Evolutionary conservation across 148 eudicot genomes (phyloP).

Genomic region (Diospyros kaki): DNA sequence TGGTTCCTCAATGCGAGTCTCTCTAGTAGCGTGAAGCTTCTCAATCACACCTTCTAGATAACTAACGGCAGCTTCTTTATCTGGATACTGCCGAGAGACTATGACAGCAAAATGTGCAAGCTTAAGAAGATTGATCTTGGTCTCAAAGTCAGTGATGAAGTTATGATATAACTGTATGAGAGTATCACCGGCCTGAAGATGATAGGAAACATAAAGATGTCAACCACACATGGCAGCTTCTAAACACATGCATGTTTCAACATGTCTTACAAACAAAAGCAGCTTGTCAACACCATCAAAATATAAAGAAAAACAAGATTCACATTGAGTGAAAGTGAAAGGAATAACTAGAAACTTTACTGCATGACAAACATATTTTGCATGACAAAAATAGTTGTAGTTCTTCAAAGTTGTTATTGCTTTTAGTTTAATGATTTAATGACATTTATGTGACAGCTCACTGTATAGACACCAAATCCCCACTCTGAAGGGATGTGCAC

Average conservation of each 20-base stretch:
- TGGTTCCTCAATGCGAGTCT: constrained; percentile 81
- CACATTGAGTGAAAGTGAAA: neutral
- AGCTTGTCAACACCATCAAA: neutral
- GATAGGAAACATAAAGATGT: neutral
- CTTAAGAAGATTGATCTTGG: constrained; percentile 95
- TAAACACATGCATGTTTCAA: too few species aligned
- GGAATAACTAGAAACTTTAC: neutral
- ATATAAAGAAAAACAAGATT: neutral
- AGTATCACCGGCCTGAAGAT: constrained; percentile 83
- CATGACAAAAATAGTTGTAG: too few species aligned
- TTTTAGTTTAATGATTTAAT: neutral
- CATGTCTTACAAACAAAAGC: neutral
- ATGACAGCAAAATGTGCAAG: constrained; percentile 95
- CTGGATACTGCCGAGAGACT: constrained; percentile 76
- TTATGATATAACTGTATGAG: constrained; percentile 87
- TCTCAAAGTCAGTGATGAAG: constrained; percentile 93
- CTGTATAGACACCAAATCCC: too few species aligned
- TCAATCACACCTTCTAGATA: constrained; percentile 88
- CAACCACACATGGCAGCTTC: constrained; percentile 6
- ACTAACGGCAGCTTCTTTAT: constrained; percentile 76
- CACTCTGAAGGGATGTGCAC: too few species aligned
- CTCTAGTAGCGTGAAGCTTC: constrained; percentile 73
- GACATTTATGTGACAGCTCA: too few species aligned
- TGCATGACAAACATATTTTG: neutral
- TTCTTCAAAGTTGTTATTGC: neutral